A percentile compares a stretch with the other conserved stretches of the same genome.
phyloP scores from a whole-genome alignment of 2,329 filamentous ascomycete species.

The Chrysoporthe austroafricana region DNA sequence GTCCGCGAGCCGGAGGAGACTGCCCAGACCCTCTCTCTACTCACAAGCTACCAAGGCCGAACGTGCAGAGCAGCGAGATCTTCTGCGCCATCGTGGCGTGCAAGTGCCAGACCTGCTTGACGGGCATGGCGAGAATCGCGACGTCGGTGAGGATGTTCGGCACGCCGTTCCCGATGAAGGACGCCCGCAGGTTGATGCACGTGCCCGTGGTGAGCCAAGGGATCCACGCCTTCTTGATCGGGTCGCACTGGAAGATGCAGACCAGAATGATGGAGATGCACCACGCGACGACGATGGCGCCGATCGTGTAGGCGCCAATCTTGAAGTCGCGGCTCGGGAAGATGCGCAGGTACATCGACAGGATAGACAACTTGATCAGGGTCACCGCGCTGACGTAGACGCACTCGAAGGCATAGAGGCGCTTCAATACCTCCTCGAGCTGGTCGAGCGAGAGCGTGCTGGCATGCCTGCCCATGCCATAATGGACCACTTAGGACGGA shows the following conservation, averaged over 20 bases:
- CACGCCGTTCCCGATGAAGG: conserved; percentile 49
- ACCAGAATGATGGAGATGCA: conserved; percentile 33
- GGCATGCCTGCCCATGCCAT: conserved; percentile 29
- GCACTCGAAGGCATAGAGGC: conserved; percentile 28
- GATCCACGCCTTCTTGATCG: conserved; percentile 43
- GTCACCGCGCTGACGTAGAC: conserved; percentile 31
- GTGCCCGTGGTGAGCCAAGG: conserved; percentile 36
- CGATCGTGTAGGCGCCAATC: conserved; percentile 27
- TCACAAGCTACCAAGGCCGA: conserved; percentile 40
- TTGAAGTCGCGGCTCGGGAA: conserved; percentile 34
- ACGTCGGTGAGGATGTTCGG: conserved; percentile 47
- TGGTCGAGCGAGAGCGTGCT: conserved; percentile 19
- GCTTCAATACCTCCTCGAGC: conserved; percentile 31
- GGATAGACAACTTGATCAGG: conserved; percentile 33
- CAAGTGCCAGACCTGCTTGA: conserved; percentile 30
- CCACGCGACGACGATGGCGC: conserved; percentile 30
- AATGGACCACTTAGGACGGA: conserved; percentile 23
- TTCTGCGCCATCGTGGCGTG: conserved; percentile 23
- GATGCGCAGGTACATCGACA: conserved; percentile 35
- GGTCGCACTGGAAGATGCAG: conserved; percentile 44
- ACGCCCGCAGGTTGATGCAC: conserved; percentile 45
- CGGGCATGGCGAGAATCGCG: conserved; percentile 38
- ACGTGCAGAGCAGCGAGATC: conserved; percentile 21
- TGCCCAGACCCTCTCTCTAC: conserved; percentile 18
- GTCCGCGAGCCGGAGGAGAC: neutral